Base-by-base conservation (phyloP, 768 basidiomycete species). In the Nidularia pulvinata region DNA sequence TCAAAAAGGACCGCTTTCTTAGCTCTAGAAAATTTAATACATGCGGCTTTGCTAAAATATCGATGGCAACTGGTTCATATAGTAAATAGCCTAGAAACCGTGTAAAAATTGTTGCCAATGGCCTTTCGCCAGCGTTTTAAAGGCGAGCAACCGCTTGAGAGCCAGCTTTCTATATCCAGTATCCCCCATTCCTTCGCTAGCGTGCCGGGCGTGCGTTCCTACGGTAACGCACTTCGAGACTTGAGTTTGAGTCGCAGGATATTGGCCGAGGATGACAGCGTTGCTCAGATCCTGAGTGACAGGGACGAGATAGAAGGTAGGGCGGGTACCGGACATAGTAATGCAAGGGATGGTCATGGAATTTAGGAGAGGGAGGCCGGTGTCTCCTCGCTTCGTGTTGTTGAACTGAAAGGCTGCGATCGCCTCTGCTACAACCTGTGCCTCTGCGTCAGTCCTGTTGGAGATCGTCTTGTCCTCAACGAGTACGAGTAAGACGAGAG, bases 271-370 rank as follows among this genome's bases (percentile, higher is more conserved):
- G 37, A 57, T 57, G 55, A 66, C 63, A 19, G 69, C 65, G 34
- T 59, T 50, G 56, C 62, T 67, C 43, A 73, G 57, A 33, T 65
- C 63, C 53, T 55, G 48, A 32, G 66, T 74, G 53, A 74, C 65
- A 4, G 65, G 63, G 32, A 73, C 59, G n/a, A 69, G 55, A 54
- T 72, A 73, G 58, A 74, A 74, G 19, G 60, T 62, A 33, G 71
- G 73, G 14, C 43, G 57, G 32, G 69, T 71, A 36, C 72, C 66
- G 14, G 56, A 34, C 69, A 75, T 69, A 25, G 59, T 63, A 57
- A 76, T 69, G 51, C 62, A 64, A 33, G 71, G 67, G 33, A 73
- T 67, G 30, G 57, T 65, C 67, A 68, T 71, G 42, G 49, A 33
- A n/a, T 59, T 52, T 6, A 69, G 63, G 36, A 35, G 14, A 34